A percentile compares a stretch with the other conserved stretches of the same genome.
phyloP scores from a whole-genome alignment of 2,329 filamentous ascomycete genomes.

The Microdochium bolleyi region DNA sequence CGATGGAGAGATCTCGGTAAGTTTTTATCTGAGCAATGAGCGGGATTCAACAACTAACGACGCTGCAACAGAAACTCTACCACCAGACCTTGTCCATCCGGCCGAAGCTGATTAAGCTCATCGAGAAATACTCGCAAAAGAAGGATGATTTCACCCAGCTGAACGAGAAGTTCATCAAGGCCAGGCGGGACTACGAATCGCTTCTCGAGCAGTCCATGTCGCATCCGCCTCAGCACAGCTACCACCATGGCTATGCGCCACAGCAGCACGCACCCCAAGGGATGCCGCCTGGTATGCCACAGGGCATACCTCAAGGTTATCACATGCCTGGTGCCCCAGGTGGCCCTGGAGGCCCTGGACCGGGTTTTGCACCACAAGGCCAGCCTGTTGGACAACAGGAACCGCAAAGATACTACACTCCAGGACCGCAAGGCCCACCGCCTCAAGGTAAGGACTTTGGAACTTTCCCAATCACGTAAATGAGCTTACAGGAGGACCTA shows the following conservation, averaged over 20 bases:
- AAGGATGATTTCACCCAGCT: constrained; percentile 98
- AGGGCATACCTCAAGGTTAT: constrained; percentile 32
- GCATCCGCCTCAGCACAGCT: constrained; percentile 74
- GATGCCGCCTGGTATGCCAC: constrained; percentile 11
- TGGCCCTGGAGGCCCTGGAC: constrained; percentile 16
- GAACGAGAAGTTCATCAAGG: constrained; percentile 99
- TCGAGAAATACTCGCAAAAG: constrained; percentile 98
- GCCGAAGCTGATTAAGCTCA: constrained; percentile 94
- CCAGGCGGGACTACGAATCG: constrained; percentile 89
- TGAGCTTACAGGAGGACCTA: constrained; percentile 19
- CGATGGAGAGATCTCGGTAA: constrained; percentile 89
- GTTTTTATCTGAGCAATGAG: constrained; percentile 11
- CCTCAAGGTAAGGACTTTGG: constrained; percentile 25
- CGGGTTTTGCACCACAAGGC: constrained; percentile 30
- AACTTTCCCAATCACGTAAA: constrained; percentile 4
- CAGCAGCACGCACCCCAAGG: constrained; percentile 39
- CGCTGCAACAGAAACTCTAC: constrained; percentile 56
- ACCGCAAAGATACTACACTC: constrained; percentile 61
- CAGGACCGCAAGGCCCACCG: constrained; percentile 36
- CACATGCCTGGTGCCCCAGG: constrained; percentile 21
- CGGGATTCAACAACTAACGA: constrained; percentile 20
- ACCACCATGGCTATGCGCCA: constrained; percentile 56
- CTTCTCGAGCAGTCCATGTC: constrained; percentile 96
- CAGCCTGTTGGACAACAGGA: constrained; percentile 43
- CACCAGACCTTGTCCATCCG: constrained; percentile 91